Percentiles rank a stretch among this genome's conserved stretches.
Evolutionary conservation across 768 basidiomycete genomes (phyloP).

Genomic region (Pisolithus marmoratus): DNA sequence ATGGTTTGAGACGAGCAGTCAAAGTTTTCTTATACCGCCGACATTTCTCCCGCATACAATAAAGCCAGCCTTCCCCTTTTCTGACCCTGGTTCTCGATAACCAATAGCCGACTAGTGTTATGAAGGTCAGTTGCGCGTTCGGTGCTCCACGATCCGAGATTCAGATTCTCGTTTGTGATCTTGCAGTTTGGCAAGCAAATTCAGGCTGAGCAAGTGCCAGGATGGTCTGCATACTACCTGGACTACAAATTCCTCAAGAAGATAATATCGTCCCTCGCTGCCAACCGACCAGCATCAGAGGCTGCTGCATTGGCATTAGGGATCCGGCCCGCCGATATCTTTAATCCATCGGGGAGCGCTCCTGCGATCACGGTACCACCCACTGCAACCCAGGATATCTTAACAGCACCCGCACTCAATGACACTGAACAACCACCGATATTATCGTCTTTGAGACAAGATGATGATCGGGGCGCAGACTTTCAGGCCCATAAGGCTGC

Average conservation of each 20-base stretch:
- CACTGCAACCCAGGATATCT: slow-evolving; percentile 3
- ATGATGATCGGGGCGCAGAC: slow-evolving; percentile 72
- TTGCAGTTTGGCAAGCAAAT: slow-evolving; percentile 95
- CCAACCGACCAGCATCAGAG: slow-evolving; percentile 86
- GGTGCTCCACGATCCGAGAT: not conserved
- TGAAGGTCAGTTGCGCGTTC: slow-evolving; percentile 22
- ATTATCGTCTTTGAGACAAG: slow-evolving; percentile 55
- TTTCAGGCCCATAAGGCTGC: slow-evolving; percentile 95
- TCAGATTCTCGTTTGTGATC: slow-evolving; percentile 1
- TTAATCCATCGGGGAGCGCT: slow-evolving; percentile 29
- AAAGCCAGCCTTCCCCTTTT: slow-evolving; percentile 1
- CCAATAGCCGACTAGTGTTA: slow-evolving; percentile 14
- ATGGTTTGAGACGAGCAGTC: slow-evolving; percentile 22
- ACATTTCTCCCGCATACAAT: not conserved
- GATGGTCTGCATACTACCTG: slow-evolving; percentile 93
- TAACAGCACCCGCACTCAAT: slow-evolving; percentile 21
- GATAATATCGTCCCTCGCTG: slow-evolving; percentile 92
- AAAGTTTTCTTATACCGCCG: slow-evolving; percentile 3
- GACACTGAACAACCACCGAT: slow-evolving; percentile 51
- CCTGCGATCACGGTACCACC: slow-evolving; percentile 24
- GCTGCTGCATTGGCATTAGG: slow-evolving; percentile 83
- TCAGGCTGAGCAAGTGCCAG: slow-evolving; percentile 91
- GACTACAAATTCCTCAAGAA: slow-evolving; percentile 99
- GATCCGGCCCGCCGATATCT: slow-evolving; percentile 59
- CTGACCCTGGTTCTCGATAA: not conserved